phyloP scores from a whole-genome alignment of 2,329 filamentous ascomycete genomes.

The Penicillium sp. region DNA sequence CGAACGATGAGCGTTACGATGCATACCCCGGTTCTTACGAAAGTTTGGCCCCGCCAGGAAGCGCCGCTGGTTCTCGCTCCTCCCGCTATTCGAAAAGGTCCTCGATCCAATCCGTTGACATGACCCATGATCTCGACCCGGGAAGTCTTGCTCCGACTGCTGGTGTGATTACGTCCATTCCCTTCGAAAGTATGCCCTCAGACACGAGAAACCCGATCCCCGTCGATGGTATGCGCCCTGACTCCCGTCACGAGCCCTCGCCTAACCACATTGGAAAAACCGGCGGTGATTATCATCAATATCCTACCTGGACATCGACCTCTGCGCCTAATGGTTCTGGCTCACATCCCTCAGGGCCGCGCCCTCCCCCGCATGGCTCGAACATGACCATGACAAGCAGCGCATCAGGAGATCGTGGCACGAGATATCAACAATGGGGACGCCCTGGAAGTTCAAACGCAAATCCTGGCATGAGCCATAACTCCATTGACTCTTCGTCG shows the following conservation, averaged over 20 bases:
- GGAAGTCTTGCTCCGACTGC: constrained; percentile 70
- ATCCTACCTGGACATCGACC: constrained; percentile 68
- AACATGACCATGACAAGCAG: constrained; percentile 68
- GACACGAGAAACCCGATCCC: constrained; percentile 69
- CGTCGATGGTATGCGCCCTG: constrained; percentile 68
- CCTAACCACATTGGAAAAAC: constrained; percentile 81
- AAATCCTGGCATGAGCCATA: constrained; percentile 52
- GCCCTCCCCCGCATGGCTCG: constrained; percentile 57
- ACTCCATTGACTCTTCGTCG: constrained; percentile 53
- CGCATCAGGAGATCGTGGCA: constrained; percentile 64
- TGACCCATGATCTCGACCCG: constrained; percentile 58
- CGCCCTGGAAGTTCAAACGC: constrained; percentile 56
- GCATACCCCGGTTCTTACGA: constrained; percentile 57
- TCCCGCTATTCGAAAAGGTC: constrained; percentile 72
- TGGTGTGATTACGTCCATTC: constrained; percentile 82
- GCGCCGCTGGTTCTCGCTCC: constrained; percentile 63
- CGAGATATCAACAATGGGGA: constrained; percentile 78
- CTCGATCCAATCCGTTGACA: constrained; percentile 69
- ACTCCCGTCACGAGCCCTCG: constrained; percentile 67
- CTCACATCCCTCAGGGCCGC: constrained; percentile 60
- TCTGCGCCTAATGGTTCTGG: constrained; percentile 48
- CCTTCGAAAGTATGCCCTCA: constrained; percentile 69
- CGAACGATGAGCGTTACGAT: constrained; percentile 61
- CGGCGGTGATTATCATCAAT: constrained; percentile 81
- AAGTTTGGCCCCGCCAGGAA: constrained; percentile 61